These are phyloP conservation scores for Fusarium cicatricum DNA, from an alignment of 2,329 filamentous ascomycete species.

Conservation along the genomic window DNA sequence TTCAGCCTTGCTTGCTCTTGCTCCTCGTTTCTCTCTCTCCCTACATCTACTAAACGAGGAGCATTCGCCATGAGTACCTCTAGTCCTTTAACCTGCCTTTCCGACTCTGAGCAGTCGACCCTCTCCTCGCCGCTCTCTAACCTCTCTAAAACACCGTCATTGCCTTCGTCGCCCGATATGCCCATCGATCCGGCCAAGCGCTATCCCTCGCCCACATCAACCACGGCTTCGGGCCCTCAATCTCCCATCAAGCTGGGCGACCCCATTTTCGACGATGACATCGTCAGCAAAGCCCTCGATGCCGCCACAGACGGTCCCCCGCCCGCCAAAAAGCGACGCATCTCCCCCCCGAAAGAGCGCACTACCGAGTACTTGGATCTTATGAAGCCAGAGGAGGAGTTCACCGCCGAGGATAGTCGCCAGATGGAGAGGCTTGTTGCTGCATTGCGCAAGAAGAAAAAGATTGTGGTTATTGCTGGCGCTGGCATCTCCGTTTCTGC, in stretches of 20 bases:
- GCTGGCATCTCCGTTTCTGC: slow-evolving; percentile 97
- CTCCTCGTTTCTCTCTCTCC: slow-evolving; percentile 23
- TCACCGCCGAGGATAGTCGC: slow-evolving; percentile 51
- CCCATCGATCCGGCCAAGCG: slow-evolving; percentile 52
- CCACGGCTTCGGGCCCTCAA: slow-evolving; percentile 57
- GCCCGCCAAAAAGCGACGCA: slow-evolving; percentile 79
- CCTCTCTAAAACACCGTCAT: slow-evolving; percentile 62
- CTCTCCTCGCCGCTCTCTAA: slow-evolving; percentile 64
- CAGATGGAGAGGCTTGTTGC: slow-evolving; percentile 77
- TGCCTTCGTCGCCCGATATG: slow-evolving; percentile 55
- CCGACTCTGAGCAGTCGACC: slow-evolving; percentile 48
- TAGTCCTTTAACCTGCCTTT: slow-evolving; percentile 42
- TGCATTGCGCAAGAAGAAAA: slow-evolving; percentile 85
- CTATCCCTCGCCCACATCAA: slow-evolving; percentile 62
- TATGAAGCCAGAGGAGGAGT: slow-evolving; percentile 57
- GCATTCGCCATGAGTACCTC: slow-evolving; percentile 39
- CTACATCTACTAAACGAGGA: slow-evolving; percentile 9
- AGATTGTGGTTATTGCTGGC: slow-evolving; percentile 95
- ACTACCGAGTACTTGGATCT: slow-evolving; percentile 87
- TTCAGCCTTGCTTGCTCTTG: slow-evolving; percentile 6
- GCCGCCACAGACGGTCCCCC: slow-evolving; percentile 63
- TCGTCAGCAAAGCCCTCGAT: slow-evolving; percentile 40
- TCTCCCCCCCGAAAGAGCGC: slow-evolving; percentile 68
- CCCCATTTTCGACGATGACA: slow-evolving; percentile 46
- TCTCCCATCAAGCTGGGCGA: slow-evolving; percentile 59